These are phyloP conservation scores for Athelia psychrophila DNA, from an alignment of 1,284 basidiomycete genomes.

Conservation along the genomic window DNA sequence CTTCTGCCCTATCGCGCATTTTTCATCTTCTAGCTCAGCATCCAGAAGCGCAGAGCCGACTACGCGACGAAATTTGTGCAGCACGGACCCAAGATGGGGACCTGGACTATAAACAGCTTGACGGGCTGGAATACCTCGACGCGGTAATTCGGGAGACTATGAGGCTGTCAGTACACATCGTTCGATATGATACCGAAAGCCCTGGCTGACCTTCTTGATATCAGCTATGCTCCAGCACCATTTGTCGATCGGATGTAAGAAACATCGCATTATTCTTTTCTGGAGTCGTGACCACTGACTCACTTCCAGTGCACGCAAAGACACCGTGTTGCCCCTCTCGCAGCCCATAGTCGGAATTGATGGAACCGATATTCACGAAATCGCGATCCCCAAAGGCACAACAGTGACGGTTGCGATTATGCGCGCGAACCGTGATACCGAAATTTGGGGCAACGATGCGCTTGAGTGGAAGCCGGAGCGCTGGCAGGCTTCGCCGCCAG, in stretches of 20 bases:
- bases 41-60: constrained; percentile 30
- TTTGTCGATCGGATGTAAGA: neutral
- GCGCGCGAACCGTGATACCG: neutral
- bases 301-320: neutral
- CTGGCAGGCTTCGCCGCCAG: neutral
- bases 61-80: constrained; percentile 31
- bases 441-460: constrained; percentile 3
- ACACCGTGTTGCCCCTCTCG: neutral
- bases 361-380: neutral
- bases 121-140: constrained; percentile 33
- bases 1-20: constrained; percentile 32
- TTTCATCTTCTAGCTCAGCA: constrained; percentile 29
- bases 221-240: neutral
- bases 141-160: constrained; percentile 37
- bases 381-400: neutral
- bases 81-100: constrained; percentile 22
- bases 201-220: neutral
- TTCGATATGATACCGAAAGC: neutral
- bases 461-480: constrained; percentile 6
- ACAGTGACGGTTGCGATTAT: neutral
- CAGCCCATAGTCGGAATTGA: neutral
- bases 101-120: constrained; percentile 32
- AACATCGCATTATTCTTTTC: neutral
- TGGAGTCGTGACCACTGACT: neutral
- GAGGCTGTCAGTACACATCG: constrained; percentile 19